Base-by-base conservation (phyloP, 1,139 yeast genomes). In the Pneumocystis murina region DNA sequence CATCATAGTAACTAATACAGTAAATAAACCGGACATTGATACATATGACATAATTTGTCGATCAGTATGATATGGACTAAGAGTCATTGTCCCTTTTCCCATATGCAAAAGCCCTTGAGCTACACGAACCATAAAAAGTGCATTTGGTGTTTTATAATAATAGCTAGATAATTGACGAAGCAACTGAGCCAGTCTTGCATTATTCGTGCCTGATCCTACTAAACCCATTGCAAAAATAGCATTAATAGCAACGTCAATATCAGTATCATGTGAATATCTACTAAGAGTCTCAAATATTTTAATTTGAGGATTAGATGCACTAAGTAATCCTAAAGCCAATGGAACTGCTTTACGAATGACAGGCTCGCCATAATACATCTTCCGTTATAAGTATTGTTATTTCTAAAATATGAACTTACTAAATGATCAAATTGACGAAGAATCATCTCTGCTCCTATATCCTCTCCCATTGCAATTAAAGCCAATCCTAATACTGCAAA, bases 151-250 rank as follows among this genome's bases (percentile, higher is more conserved):
- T 72, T 92, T 87, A 66, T 87, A 82, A 74, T 94, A 94, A 75
- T 94, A 94, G 64, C 89, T 84, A 1, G 98, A 97, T 71, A 94
- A 81, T 75, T 92, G 97, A 75, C 98, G 84, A 72, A 94, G 81
- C 69, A 94, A 80, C 77, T 92, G 98, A 1, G 97, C 97, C 69
- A 94, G 80, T 78, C 99, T 86, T 8, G 99, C 98, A 74, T 94
- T 94, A 76, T 92, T 91, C 55, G 98, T 94, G 76, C 99, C 99
- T 38, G 97, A 94, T 72, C 98, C 98, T 69, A 92, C 96, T 68
- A 94, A 77, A 65, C 99, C 98, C 98, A 94, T 91, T 59, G 96
- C 85, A 72, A 88, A 91, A 67, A 92, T 91, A 38, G 98, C 91
- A 73, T 91, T 94, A 74, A 86, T 86, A 4, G 98, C 96, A 65